Conservation (phyloP, 2,329 filamentous ascomycete genomes). For the Stagonosporopsis vannaccii region DNA sequence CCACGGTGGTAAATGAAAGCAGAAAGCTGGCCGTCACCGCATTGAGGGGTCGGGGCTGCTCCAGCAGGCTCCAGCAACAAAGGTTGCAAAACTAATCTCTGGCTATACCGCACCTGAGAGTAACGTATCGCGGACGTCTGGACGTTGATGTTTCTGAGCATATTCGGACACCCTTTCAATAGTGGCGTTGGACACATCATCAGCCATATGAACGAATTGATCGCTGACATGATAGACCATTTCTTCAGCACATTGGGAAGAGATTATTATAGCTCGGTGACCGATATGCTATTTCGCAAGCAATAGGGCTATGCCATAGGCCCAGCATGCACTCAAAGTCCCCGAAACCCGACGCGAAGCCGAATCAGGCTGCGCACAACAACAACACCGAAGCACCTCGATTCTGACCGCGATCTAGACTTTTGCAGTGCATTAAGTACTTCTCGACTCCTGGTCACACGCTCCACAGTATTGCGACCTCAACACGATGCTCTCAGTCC, state of each 20-base stretch:
- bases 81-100: too few species aligned
- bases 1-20: too few species aligned
- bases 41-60: too few species aligned
- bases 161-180: background rate
- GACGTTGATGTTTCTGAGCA: background rate
- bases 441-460: background rate
- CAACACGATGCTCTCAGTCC: background rate
- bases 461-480: background rate
- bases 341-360: slow-evolving; percentile 19
- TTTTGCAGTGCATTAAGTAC: slow-evolving; percentile 9
- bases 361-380: background rate
- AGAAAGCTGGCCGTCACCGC: too few species aligned
- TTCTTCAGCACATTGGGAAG: background rate
- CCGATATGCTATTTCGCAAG: background rate
- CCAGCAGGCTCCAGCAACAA: too few species aligned
- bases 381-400: background rate
- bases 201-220: background rate
- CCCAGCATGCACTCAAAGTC: slow-evolving; percentile 1
- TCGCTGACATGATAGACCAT: background rate
- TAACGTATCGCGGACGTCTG: too few species aligned
- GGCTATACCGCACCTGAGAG: too few species aligned
- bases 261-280: background rate
- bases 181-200: background rate
- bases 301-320: background rate
- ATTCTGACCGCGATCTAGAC: slow-evolving; percentile 1